A percentile compares a stretch with the other conserved stretches of the same genome.
Evolutionary conservation across 495 filamentous ascomycete genomes (phyloP).

Genomic region (Saxophila tyrrhenica): DNA sequence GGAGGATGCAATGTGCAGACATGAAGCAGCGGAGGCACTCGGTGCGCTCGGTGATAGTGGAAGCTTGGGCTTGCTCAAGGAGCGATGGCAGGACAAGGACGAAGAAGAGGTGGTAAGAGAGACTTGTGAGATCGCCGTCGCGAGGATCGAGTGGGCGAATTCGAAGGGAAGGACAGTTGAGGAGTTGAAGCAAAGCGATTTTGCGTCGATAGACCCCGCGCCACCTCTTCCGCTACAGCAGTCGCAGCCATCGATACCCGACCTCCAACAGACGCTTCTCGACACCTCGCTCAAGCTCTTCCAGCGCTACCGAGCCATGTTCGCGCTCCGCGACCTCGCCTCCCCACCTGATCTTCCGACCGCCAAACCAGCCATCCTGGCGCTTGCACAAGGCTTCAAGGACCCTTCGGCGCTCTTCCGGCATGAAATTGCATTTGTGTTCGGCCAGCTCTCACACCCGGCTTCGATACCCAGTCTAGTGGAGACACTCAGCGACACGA

Average conservation of each 20-base stretch:
- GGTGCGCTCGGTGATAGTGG: conserved; percentile 68
- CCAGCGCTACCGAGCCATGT: conserved; percentile 94
- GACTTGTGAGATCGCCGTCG: conserved; percentile 94
- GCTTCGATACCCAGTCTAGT: conserved; percentile 88
- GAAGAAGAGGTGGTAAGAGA: conserved; percentile 76
- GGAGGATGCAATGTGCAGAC: conserved; percentile 90
- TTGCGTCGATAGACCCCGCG: conserved; percentile 90
- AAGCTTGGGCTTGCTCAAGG: conserved; percentile 60
- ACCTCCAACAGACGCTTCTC: conserved; percentile 63
- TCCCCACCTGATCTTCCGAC: conserved; percentile 85
- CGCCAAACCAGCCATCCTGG: conserved; percentile 68
- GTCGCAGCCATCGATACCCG: conserved; percentile 50
- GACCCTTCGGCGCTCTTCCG: conserved; percentile 91
- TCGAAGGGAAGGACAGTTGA: conserved; percentile 59
- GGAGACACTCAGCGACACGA: conserved; percentile 59
- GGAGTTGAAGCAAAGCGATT: conserved; percentile 73
- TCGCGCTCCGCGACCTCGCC: conserved; percentile 82
- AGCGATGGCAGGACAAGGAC: conserved; percentile 54
- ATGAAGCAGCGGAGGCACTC: conserved; percentile 92
- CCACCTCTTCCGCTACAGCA: conserved; percentile 61
- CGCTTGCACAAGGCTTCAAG: conserved; percentile 73
- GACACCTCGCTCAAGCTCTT: conserved; percentile 74
- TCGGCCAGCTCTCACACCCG: conserved; percentile 89
- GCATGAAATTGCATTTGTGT: conserved; percentile 97
- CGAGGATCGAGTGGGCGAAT: conserved; percentile 86